These are phyloP conservation scores for Suillus brevipes DNA, from an alignment of 768 basidiomycete genomes.

Conservation along the genomic window DNA sequence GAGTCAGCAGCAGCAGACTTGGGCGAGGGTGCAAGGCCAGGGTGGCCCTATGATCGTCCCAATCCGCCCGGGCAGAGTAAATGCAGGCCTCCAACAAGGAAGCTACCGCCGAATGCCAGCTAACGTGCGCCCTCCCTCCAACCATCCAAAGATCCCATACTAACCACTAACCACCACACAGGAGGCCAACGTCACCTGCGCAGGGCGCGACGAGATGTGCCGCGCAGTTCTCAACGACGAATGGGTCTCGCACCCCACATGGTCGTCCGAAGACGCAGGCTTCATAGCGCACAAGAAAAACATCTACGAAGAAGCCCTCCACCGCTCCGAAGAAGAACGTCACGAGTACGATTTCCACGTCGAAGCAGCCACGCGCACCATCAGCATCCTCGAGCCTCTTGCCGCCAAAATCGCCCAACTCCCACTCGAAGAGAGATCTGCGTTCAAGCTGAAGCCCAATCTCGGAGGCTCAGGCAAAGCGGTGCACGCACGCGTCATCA, in stretches of 20 bases:
- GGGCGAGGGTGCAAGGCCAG: conserved; percentile 51
- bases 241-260: conserved; percentile 97
- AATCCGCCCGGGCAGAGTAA: conserved; percentile 56
- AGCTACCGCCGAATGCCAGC: conserved; percentile 87
- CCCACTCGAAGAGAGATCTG: conserved; percentile 70
- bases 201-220: conserved; percentile 97
- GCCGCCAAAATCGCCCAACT: conserved; percentile 83
- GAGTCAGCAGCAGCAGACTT: conserved; percentile 44
- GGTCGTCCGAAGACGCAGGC: conserved; percentile 91
- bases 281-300: conserved; percentile 93
- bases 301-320: conserved; percentile 92
- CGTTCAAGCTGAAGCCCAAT: conserved; percentile 87
- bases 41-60: conserved; percentile 35
- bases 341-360: conserved; percentile 99
- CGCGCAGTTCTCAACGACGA: conserved; percentile 95
- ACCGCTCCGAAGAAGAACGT: conserved; percentile 95
- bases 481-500: conserved; percentile 90
- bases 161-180: conserved; percentile 29
- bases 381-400: conserved; percentile 87
- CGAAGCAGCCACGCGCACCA: conserved; percentile 91
- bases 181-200: conserved; percentile 88
- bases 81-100: conserved; percentile 73
- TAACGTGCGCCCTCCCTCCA: conserved; percentile 52
- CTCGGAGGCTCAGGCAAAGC: conserved; percentile 81
- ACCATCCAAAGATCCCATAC: conserved; percentile 6